Evolutionary conservation across 768 basidiomycete genomes (phyloP), one percentile per base, ranked within the genome.

Genomic region (Leccinum imitatum): DNA sequence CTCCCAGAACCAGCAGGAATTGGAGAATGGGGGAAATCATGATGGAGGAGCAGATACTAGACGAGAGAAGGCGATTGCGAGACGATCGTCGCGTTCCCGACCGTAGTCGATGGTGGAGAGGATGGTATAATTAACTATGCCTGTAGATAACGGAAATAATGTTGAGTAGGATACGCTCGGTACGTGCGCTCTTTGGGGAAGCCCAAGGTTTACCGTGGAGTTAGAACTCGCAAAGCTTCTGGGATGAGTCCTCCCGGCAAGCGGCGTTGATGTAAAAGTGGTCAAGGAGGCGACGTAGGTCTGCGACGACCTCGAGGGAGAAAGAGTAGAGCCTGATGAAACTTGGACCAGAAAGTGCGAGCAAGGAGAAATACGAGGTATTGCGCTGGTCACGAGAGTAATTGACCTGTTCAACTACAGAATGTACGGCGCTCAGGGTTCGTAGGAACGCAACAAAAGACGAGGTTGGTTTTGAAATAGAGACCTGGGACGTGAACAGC

Each of bases 31-130:
- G 76, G 80, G 69, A 14, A 79, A n/a, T n/a, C n/a, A n/a, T n/a
- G n/a, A 76, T 4, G 74, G 55, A 15, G 71, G 64, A 6, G 62
- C 19, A 56, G 65, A 68, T n/a, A n/a, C n/a, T 46, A 84, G 79
- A 58, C 79, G 84, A 15, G 88, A 87, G 72, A 91, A 91, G 19
- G 87, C 81, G 67, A 91, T 81, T 54, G 84, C 83, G 9, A 91
- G 69, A 46, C 86, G 82, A 73, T 91, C 90, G 65, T 91, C 90
- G 47, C 76, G 78, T 71, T 91, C 90, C 58, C 87, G 80, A 33
- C 89, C 90, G 70, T 91, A 91, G 74, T 90, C 89, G 62, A 91
- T 78, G 47, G 82, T 82, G 21, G 89, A 89, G 9, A 90, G 76
- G 63, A 85, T 86, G 23, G 75, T 75, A 68, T 84, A 89, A 44